Percentiles rank a stretch among this genome's conserved stretches.
Conservation (phyloP, 2,329 filamentous ascomycete genomes). For the Sporothrix brasiliensis region DNA sequence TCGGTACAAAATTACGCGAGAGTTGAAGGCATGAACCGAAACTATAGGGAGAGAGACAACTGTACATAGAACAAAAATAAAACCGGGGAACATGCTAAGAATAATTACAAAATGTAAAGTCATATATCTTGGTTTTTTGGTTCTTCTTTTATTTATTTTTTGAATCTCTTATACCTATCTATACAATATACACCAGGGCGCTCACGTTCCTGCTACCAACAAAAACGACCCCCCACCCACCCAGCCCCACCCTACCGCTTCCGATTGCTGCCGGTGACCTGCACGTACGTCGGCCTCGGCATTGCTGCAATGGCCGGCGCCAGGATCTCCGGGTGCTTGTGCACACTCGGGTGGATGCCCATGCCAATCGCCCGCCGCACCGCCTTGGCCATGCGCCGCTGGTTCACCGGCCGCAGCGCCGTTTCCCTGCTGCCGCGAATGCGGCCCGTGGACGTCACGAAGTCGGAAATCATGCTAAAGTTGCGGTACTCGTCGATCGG, state of each 20-base stretch:
- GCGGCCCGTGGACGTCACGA: constrained; percentile 79
- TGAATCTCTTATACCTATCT: neutral
- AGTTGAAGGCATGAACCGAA: constrained; percentile 35
- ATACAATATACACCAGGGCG: constrained; percentile 15
- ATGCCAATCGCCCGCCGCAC: constrained; percentile 85
- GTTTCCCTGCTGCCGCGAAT: constrained; percentile 78
- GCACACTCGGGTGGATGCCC: constrained; percentile 88
- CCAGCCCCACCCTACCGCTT: neutral
- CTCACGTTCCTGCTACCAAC: neutral
- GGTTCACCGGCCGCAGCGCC: constrained; percentile 83
- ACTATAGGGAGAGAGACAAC: neutral
- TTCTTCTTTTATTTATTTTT: neutral
- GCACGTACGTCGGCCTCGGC: constrained; percentile 19
- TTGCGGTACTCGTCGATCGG: constrained; percentile 91
- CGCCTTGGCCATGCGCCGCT: constrained; percentile 90
- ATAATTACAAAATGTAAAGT: neutral
- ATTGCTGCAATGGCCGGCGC: constrained; percentile 44
- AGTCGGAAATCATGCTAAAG: constrained; percentile 88
- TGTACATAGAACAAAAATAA: constrained; percentile 17
- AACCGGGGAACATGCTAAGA: neutral
- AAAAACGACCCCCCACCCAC: neutral
- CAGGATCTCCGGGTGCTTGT: constrained; percentile 83
- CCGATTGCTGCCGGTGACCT: neutral
- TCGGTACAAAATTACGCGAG: constrained; percentile 55
- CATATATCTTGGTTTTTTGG: neutral